Evolutionary conservation across 108 stramenopile genomes (phyloP).

Genomic region (Conticribra weissflogii): DNA sequence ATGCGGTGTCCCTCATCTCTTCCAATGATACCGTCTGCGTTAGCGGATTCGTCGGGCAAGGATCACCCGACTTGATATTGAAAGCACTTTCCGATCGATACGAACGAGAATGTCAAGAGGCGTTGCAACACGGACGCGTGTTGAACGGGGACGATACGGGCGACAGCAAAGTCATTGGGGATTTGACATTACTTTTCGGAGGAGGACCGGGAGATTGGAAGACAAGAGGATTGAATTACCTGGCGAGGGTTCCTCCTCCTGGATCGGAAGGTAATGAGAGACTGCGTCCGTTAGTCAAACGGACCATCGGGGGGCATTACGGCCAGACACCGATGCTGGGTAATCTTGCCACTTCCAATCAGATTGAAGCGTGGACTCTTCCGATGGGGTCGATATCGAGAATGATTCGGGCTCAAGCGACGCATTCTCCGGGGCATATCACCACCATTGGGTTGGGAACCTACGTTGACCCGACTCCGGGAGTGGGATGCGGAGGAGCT

Average conservation of each 20-base stretch:
- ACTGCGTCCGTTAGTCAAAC: slow-evolving; percentile 49
- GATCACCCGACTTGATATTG: slow-evolving; percentile 58
- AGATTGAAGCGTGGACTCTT: slow-evolving; percentile 79
- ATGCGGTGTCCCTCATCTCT: slow-evolving; percentile 52
- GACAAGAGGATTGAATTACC: slow-evolving; percentile 68
- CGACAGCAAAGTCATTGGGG: too few relatives aligned
- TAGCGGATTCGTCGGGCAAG: slow-evolving; percentile 77
- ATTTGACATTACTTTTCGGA: slow-evolving; percentile 78
- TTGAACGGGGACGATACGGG: too few relatives aligned
- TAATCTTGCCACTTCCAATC: slow-evolving; percentile 55
- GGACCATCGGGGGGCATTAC: slow-evolving; percentile 80
- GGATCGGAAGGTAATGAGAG: slow-evolving; percentile 5
- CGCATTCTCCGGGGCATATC: slow-evolving; percentile 81
- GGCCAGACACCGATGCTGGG: slow-evolving; percentile 78
- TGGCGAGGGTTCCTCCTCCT: slow-evolving; percentile 45
- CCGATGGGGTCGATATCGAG: slow-evolving; percentile 79
- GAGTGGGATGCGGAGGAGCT: slow-evolving; percentile 57
- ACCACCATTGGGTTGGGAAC: slow-evolving; percentile 83
- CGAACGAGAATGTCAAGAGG: slow-evolving; percentile 37
- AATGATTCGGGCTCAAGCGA: slow-evolving; percentile 82
- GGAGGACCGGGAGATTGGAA: slow-evolving; percentile 78
- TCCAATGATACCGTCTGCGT: slow-evolving; percentile 58
- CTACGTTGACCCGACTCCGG: slow-evolving; percentile 70
- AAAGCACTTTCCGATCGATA: slow-evolving; percentile 66
- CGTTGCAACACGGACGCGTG: too few relatives aligned